Base-by-base conservation (phyloP, 352 stramenopile species). In the Globisporangium viniferum region DNA sequence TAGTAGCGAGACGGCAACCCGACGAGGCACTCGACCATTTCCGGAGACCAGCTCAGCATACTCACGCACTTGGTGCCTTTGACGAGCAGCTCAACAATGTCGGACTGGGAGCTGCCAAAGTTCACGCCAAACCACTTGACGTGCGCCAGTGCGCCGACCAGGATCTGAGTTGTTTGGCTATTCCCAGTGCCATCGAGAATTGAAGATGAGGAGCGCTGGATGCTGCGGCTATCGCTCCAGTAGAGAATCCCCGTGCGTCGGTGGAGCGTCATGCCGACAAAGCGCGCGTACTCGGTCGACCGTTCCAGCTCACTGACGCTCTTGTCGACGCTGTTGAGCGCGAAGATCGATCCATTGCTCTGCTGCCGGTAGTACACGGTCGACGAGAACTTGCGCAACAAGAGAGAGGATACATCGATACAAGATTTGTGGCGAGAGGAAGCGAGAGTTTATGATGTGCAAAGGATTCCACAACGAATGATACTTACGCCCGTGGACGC, bases 321-420 rank as follows among this genome's bases (percentile, higher is more conserved):
- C 56, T 76, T 72, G 71, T 80, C 72, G 51, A 71, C 70, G 54
- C 64, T 82, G 70, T 81, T 74, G 66, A 87, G 75, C 41, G 80
- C 36, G 48, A 88, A 83, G 70, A 93, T 91, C 29, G 76, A 79
- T 29, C 80, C 85, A 36, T 71, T 75, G 20, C 59, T 76, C 24
- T 78, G 72, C 55, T 86, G 74, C 35, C 76, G 83, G 59, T 82
- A 93, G 71, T 87, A 93, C 56, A 93, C 83, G 0, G 78, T 90
- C 33, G 82, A 84, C 24, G 78, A 78, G 18, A 70, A 68, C 72
- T 74, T 53, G 55, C 55, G 24, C 46, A 12, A 59, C 29, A 44
- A 39, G 7, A 46, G 10, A 5, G 51, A 33, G 10, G 44, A n/a
- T 8, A 51, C 18, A n/a, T 51, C 44, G 15, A n/a, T 22, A 24